Evolutionary conservation across 495 filamentous ascomycete genomes (phyloP).

Genomic region (Penicillium robsamsonii): DNA sequence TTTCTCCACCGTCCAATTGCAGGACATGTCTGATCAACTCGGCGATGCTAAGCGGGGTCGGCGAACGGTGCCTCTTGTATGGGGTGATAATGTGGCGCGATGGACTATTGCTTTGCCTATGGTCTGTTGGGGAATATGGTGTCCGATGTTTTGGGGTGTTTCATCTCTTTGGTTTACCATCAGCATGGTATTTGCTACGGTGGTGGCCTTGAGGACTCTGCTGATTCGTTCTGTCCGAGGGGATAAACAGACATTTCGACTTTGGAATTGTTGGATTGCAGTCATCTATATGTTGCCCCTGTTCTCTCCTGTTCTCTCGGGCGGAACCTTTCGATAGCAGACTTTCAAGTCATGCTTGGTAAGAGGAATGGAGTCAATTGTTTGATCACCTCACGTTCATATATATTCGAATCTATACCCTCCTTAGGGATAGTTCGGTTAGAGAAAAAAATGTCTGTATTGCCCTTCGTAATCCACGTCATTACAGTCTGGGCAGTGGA

Average conservation of each 20-base stretch:
- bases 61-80: slow-evolving; percentile 35
- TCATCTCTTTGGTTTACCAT: neutral
- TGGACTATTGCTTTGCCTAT: slow-evolving; percentile 36
- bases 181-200: neutral
- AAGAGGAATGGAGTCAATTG: neutral
- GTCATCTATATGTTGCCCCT: slow-evolving; percentile 5
- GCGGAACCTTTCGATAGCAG: neutral
- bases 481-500: too few relatives aligned
- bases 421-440: too few relatives aligned
- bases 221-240: neutral
- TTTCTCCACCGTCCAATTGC: slow-evolving; percentile 45
- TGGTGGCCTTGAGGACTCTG: neutral
- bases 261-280: slow-evolving; percentile 11
- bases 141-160: slow-evolving; percentile 30
- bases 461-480: too few relatives aligned
- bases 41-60: slow-evolving; percentile 41
- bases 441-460: too few relatives aligned
- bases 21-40: slow-evolving; percentile 43
- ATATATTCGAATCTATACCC: too few relatives aligned
- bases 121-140: slow-evolving; percentile 34
- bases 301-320: neutral
- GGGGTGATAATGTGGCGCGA: slow-evolving; percentile 40
- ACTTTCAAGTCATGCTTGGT: neutral
- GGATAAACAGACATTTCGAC: slow-evolving; percentile 5
- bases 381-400: too few relatives aligned